These are phyloP conservation scores for Dissophora globulifera DNA, from an alignment of 192 early-diverging fungal species.

Conservation along the genomic window DNA sequence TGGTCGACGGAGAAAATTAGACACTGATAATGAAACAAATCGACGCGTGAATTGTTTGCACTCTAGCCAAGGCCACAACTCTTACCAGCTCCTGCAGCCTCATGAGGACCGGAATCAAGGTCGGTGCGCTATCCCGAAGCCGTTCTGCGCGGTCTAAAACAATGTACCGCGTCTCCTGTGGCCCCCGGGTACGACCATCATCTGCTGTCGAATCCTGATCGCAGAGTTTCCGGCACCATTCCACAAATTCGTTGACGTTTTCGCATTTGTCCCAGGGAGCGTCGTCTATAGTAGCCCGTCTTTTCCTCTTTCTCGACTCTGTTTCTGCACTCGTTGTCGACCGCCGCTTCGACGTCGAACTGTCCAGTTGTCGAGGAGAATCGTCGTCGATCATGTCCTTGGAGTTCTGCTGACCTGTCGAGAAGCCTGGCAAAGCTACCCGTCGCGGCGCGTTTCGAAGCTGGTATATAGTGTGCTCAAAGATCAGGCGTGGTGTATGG, in stretches of 20 bases:
- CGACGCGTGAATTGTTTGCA: too few relatives aligned
- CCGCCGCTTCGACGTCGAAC: too few relatives aligned
- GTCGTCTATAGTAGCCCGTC: not conserved
- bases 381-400: too few relatives aligned
- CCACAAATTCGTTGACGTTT: constrained; percentile 77
- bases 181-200: not conserved
- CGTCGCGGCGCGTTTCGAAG: constrained; percentile 62
- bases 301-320: constrained; percentile 8
- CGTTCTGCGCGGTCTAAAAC: constrained; percentile 85
- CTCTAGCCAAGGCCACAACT: too few relatives aligned
- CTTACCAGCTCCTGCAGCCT: constrained; percentile 76
- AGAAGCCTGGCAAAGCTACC: not conserved
- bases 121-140: constrained; percentile 74
- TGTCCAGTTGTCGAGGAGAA: too few relatives aligned
- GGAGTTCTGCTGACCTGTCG: too few relatives aligned
- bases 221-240: constrained; percentile 42
- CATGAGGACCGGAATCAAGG: constrained; percentile 75
- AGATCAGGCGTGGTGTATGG: constrained; percentile 77
- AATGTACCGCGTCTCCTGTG: constrained; percentile 56
- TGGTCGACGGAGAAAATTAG: not conserved
- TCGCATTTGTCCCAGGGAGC: constrained; percentile 66
- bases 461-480: constrained; percentile 81
- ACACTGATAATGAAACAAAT: too few relatives aligned
- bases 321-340: constrained; percentile 34
- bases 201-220: not conserved